Evolutionary conservation across 495 filamentous ascomycete species (phyloP), one percentile per base, ranked within the genome.

Genomic region (Pseudoneurospora amorphoporcata): DNA sequence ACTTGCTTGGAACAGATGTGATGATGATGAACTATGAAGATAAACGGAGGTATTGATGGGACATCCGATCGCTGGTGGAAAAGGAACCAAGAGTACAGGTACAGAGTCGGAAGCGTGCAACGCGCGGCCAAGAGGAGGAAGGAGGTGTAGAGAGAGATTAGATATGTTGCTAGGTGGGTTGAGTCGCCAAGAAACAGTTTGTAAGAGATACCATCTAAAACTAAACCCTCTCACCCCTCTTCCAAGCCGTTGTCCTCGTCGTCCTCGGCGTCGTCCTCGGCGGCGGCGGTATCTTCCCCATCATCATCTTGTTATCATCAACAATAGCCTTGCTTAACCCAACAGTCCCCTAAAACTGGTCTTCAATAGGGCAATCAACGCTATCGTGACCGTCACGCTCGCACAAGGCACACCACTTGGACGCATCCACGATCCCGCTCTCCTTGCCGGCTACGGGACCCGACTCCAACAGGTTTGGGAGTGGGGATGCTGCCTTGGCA

Each of bases 341-440:
- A 61, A 32, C 23, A 35, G 29, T 61, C 14, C 53, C 43, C 58
- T 77, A 88, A 73, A 90, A 91, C 76, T 88, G 91, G 78, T 95
- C 93, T 80, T 98, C 94, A 82, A 96, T 91, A 16, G 94, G 95
- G 84, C 95, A 98, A 80, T 96, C 92, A 73, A 96, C 93, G 78
- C 94, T 97, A 80, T 95, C 92, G 77, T 99, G 95, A 39, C 95
- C 95, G 77, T 98, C 96, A 70, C 91, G 88, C 84, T 99, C 95
- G 80, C 95, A 99, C 65, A 98, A 84, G 70, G 96, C 95, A 83
- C 95, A 99, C 95, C 95, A 99, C 82, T 95, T 97, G 71, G 88
- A 85, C 74, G 89, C 88, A 76, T 99, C 93, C 72, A 95, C 87
- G 41, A 92, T 84, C 1, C 90, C 90, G 69, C 88, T 92, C 71